Base-by-base conservation (phyloP, 1,284 basidiomycete species). In the Phlebopus sp. region DNA sequence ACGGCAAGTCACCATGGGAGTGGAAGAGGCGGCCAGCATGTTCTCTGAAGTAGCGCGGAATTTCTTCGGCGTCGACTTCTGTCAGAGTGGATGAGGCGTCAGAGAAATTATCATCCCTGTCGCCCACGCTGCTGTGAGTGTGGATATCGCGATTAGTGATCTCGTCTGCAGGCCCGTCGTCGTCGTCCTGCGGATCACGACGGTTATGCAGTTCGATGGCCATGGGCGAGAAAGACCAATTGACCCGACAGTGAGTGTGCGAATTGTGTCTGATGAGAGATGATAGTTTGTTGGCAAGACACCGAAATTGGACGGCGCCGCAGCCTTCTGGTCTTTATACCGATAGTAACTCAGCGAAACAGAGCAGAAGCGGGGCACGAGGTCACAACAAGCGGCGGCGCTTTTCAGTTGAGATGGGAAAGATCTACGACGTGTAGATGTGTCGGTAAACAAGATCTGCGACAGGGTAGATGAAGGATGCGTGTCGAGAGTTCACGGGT, bases 1-100 rank as follows among this genome's bases (percentile, higher is more conserved):
- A 87, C 47, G 77, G 79, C 52, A 66, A 69, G 49, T 69, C 70
- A 68, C 69, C 69, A 73, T 79, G 76, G 61, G 82, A 82, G 72
- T 81, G 79, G 69, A 82, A 88, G 63, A 86, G 77, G 37, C 83
- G 72, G 40, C 72, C 76, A 55, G 72, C 67, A 13, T 71, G 68
- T 55, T 84, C 79, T 34, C 58, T 58, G 57, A 87, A 88, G 64
- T 79, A 80, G 14, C 40, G 46, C 0, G 79, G 77, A 56, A 84
- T 79, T 2, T 86, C 82, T 27, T 76, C 69, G 41, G 66, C 59
- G 49, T 60, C 61, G 13, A 78, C 47, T 53, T 74, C 70, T 2
- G 66, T 68, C 41, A 77, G 54, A 43, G 67, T 59, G 13, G 72
- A 72, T 21, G 74, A 74, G 11, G 70, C 66, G 54, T 75, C 71